Evolutionary conservation across 805 yeast genomes (phyloP), one percentile per base, ranked within the genome.

Genomic region (Brettanomyces naardenensis): DNA sequence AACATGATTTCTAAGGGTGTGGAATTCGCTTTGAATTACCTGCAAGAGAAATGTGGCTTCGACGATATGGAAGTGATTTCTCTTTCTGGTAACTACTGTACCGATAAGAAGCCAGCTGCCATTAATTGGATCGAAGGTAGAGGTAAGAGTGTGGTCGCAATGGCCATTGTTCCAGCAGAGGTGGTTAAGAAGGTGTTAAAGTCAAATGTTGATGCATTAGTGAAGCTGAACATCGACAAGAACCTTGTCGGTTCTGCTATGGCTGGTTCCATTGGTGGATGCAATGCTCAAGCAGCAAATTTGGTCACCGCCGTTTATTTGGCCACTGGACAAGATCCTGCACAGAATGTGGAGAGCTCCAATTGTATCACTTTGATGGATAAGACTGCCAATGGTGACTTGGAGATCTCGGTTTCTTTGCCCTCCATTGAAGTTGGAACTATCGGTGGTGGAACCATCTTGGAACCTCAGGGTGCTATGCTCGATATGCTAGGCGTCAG

Each of bases 271-370:
- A 74, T 92, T 49, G 99, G 99, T 58, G 99, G 99, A 1, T 89
- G 85, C 66, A 92, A 92, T 57, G 98, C 98, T 0, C 99, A 92
- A 52, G 97, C 98, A 38, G 94, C 98, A 34, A 92, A 92, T 60
- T 65, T 92, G 49, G 90, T 92, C 26, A 94, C 98, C 26, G 97
- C 98, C 9, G 80, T 92, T 19, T 92, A 65, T 59, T 66, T 92
- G 46, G 99, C 99, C 4, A 76, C 95, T 42, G 99, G 99, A 41
- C 99, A 92, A 68, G 99, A 92, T 64, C 98, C 99, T n/a, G 98
- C 98, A 2, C 98, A 92, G 66, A 92, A 92, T 56, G 97, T 92
- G 37, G 99, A 90, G 66, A 80, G 94, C 43, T 87, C 97, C 23
- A 90, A 89, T 64, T 92, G 99, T 80, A 90, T 92, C 42, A 92